Evolutionary conservation across 2,329 filamentous ascomycete species (phyloP), one percentile per base, ranked within the genome.

Genomic region (Orbilia ellipsospora): DNA sequence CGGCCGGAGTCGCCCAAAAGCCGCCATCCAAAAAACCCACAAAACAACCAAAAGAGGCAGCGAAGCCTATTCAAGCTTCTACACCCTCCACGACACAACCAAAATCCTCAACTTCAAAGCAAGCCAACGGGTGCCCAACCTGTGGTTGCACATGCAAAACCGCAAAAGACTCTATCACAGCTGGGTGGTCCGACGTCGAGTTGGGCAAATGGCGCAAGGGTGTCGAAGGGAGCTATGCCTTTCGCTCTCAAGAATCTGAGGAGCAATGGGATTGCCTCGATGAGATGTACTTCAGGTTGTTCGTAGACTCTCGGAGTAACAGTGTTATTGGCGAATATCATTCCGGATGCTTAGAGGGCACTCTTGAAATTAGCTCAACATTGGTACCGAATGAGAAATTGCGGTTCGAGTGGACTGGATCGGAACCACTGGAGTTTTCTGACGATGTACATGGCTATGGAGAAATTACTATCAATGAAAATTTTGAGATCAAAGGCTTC

Each of bases 101-200:
- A 36, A 36, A 36, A 36, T 7, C 31, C 5, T 36, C 44, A 18
- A 48, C 13, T 18, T 48, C 44, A n/a, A 48, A 48, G 44, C 15
- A 48, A 48, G 16, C 16, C 48, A 52, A 7, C 26, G 12, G 4
- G 2, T 52, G 48, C 48, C 48, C 48, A 52, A 20, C 48, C 5
- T 52, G 48, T 23, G 48, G 48, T 18, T 52, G 48, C 48, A 52
- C 20, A 7, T 52, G 48, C 10, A 52, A 52, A 48, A 13, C 44
- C 8, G 13, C 48, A 52, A 52, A 12, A 8, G 18, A 18, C 26
- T 6, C 18, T 52, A 15, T 23, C 20, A 4, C 18, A n/a, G 48
- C 48, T 2, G n/a, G 15, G 6, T 52, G 48, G 48, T 20, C 48
- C 13, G 16, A 2, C 6, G 16, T 7, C 4, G 15, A 52, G 16